These are phyloP conservation scores for Nakazawaea anatomiae DNA, from an alignment of 805 yeast genomes.

Conservation along the genomic window DNA sequence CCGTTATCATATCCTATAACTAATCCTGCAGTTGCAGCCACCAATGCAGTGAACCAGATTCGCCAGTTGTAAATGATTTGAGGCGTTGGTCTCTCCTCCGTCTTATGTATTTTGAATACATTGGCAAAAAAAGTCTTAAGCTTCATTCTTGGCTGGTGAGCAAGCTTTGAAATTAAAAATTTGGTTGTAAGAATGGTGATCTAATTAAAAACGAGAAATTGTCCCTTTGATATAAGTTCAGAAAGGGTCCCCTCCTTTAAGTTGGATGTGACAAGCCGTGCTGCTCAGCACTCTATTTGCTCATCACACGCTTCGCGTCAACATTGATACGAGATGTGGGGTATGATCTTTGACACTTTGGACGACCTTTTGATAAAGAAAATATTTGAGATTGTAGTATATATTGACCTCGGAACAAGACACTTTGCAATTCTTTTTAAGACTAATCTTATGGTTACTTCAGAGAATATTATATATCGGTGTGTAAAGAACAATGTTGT, in stretches of 20 bases:
- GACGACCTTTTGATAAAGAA: too few species aligned
- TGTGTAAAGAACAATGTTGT: too few species aligned
- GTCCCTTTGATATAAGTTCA: too few species aligned
- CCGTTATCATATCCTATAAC: conserved; percentile 53
- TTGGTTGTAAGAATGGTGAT: not conserved
- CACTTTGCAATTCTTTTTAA: too few species aligned
- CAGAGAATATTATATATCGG: too few species aligned
- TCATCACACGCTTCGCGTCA: not conserved
- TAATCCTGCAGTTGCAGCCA: conserved; percentile 43
- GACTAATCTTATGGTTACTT: too few species aligned
- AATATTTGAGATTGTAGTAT: too few species aligned
- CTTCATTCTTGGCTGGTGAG: not conserved
- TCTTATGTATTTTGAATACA: conserved; percentile 1
- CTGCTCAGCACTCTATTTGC: too few species aligned
- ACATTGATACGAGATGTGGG: not conserved
- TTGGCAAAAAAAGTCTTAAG: not conserved
- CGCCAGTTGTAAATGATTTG: conserved; percentile 39
- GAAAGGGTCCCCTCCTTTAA: not conserved
- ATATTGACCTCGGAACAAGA: too few species aligned
- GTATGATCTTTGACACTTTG: not conserved
- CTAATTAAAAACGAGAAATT: not conserved
- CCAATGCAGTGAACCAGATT: conserved; percentile 34
- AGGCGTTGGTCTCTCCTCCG: conserved; percentile 26
- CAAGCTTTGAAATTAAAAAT: too few species aligned
- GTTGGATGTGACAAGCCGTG: too few species aligned